Base-by-base conservation (phyloP, 1,284 basidiomycete species). In the Ceratobasidium sp. region DNA sequence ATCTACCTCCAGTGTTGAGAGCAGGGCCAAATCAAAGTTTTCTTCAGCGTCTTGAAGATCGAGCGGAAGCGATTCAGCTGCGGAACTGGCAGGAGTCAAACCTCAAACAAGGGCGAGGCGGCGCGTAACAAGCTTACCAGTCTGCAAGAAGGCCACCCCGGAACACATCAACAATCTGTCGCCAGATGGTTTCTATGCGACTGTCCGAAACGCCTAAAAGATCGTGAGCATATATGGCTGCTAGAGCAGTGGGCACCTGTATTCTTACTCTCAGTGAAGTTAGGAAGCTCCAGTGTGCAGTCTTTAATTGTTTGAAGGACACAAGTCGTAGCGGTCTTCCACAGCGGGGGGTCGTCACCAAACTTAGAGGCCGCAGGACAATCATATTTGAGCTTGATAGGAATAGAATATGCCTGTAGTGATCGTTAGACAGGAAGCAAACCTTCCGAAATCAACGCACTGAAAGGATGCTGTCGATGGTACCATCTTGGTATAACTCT, bases 331-430 rank as follows among this genome's bases (percentile, higher is more conserved):
- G 94, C 94, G 0, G 93, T 95, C 81, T 94, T 95, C 96, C 95
- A 97, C 8, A 97, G 81, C 0, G 94, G 93, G n/a, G 80, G 81
- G 78, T 94, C 94, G 67, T 92, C 89, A 0, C 92, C 93, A 77
- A 89, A 93, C 79, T 91, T 94, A 52, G 90, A 94, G 0, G 96
- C 86, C 0, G 91, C 83, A 0, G 96, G 96, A 79, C 96, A 97
- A 55, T 96, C 94, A 77, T 98, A 97, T 80, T 96, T 97, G 74
- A 98, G 83, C 79, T 95, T 95, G 79, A 98, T 89, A 0, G 96
- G 95, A 39, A 97, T 90, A 1, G 92, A 88, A 76, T 93, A 94
- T 0, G 94, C 91, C 93, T 95, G 67, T 50, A 57, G 16, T 57
- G 28, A 36, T n/a, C n/a, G 28, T 3, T 16, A 26, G 28, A 30